Percentiles rank a stretch among this genome's conserved stretches.
Evolutionary conservation across 768 basidiomycete genomes (phyloP).

Genomic region (Agrocybe pediades): DNA sequence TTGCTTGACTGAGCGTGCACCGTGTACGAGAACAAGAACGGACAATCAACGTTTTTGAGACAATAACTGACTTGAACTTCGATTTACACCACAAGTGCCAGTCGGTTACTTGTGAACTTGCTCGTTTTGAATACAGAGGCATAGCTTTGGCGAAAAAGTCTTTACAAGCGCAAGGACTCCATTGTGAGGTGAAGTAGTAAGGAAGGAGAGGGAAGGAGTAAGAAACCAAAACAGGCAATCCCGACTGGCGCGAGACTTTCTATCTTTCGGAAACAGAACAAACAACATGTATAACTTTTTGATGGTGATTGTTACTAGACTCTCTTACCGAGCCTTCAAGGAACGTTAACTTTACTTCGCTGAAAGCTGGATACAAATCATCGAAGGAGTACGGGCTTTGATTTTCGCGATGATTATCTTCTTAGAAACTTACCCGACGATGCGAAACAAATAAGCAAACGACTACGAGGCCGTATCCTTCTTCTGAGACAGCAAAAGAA

Average conservation of each 20-base stretch:
- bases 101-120: slow-evolving; percentile 11
- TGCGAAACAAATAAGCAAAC: too few species aligned
- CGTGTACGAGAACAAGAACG: slow-evolving; percentile 10
- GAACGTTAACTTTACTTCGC: too few species aligned
- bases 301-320: too few species aligned
- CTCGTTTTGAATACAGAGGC: slow-evolving; percentile 10
- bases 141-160: slow-evolving; percentile 1
- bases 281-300: too few species aligned
- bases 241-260: background rate
- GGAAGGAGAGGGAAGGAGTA: slow-evolving; percentile 9
- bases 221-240: slow-evolving; percentile 13
- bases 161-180: slow-evolving; percentile 18
- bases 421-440: too few species aligned
- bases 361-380: too few species aligned
- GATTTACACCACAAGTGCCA: slow-evolving; percentile 13
- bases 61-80: slow-evolving; percentile 16
- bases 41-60: slow-evolving; percentile 17
- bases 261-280: background rate
- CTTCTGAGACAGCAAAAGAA: too few species aligned
- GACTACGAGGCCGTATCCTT: too few species aligned
- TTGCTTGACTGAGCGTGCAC: slow-evolving; percentile 9
- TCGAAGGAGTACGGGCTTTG: too few species aligned
- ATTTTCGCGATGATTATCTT: too few species aligned
- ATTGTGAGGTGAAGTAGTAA: slow-evolving; percentile 19
- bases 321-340: too few species aligned